Conservation (phyloP, 176 grass and related monocot species). For the Carex littledalei region DNA sequence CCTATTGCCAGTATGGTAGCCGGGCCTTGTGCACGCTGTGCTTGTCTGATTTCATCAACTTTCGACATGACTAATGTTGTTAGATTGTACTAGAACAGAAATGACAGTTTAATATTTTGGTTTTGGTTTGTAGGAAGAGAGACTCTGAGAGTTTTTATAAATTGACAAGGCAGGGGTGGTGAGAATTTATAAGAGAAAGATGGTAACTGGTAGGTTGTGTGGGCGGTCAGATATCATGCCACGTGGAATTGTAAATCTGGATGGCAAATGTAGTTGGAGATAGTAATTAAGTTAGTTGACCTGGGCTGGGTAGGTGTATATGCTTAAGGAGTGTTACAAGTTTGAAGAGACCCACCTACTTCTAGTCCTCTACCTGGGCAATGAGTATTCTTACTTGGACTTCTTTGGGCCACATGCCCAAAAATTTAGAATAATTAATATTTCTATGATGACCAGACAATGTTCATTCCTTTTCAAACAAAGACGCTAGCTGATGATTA, state of each 20-base stretch:
- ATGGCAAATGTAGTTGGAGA: too few relatives aligned
- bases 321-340: background rate
- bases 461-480: background rate
- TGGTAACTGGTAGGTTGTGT: too few relatives aligned
- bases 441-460: background rate
- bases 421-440: background rate
- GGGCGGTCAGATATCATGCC: too few relatives aligned
- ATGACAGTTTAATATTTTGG: too few relatives aligned
- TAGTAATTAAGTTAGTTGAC: too few relatives aligned
- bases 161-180: too few relatives aligned
- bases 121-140: too few relatives aligned
- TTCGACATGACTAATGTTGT: background rate
- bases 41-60: slow-evolving; percentile 10
- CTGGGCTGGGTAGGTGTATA: too few relatives aligned
- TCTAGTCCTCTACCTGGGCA: background rate
- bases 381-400: background rate
- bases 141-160: too few relatives aligned
- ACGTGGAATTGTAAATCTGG: too few relatives aligned
- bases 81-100: too few relatives aligned
- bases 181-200: too few relatives aligned
- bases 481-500: background rate
- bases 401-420: background rate
- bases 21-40: slow-evolving; percentile 10
- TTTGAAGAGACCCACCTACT: background rate
- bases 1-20: slow-evolving; percentile 25